These are phyloP conservation scores for Davidsoniella virescens DNA, from an alignment of 2,329 filamentous ascomycete genomes.

Conservation along the genomic window DNA sequence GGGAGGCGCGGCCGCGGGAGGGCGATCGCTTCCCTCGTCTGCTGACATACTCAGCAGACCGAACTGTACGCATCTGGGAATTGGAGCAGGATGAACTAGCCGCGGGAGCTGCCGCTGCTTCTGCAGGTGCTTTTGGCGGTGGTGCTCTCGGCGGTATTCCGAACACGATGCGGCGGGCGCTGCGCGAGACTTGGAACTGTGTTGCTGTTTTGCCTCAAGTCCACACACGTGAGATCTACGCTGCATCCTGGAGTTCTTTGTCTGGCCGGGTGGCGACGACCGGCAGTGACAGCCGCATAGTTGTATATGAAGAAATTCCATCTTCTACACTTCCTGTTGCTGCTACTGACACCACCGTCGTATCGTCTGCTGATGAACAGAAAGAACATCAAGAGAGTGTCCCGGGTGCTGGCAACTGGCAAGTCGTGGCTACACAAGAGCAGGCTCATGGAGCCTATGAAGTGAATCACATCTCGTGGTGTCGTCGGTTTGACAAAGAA, in stretches of 20 bases:
- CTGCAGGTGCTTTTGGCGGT: slow-evolving; percentile 25
- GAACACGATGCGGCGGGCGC: slow-evolving; percentile 69
- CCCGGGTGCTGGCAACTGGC: slow-evolving; percentile 43
- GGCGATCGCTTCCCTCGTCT: slow-evolving; percentile 41
- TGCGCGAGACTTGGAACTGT: slow-evolving; percentile 73
- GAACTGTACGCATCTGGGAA: slow-evolving; percentile 64
- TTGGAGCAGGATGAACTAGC: slow-evolving; percentile 29
- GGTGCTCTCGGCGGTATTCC: slow-evolving; percentile 39
- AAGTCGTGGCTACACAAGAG: slow-evolving; percentile 48
- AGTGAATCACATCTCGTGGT: slow-evolving; percentile 86
- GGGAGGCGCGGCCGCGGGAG: slow-evolving; percentile 33
- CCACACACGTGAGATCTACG: slow-evolving; percentile 73
- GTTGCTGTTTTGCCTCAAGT: slow-evolving; percentile 56
- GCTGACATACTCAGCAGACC: slow-evolving; percentile 73
- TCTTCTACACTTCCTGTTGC: slow-evolving; percentile 10
- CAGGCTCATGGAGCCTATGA: slow-evolving; percentile 85
- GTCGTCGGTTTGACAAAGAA: slow-evolving; percentile 54
- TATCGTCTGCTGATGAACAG: background rate
- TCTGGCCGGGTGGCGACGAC: slow-evolving; percentile 72
- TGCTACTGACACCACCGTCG: background rate
- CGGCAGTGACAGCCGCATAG: slow-evolving; percentile 71
- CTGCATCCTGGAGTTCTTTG: slow-evolving; percentile 63
- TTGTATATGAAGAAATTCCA: slow-evolving; percentile 54
- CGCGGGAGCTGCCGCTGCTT: slow-evolving; percentile 11
- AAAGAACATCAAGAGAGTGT: background rate